Percentiles rank a stretch among this genome's conserved stretches.
phyloP scores from a whole-genome alignment of 164 flowering plant genomes.

The Buxus sempervirens region DNA sequence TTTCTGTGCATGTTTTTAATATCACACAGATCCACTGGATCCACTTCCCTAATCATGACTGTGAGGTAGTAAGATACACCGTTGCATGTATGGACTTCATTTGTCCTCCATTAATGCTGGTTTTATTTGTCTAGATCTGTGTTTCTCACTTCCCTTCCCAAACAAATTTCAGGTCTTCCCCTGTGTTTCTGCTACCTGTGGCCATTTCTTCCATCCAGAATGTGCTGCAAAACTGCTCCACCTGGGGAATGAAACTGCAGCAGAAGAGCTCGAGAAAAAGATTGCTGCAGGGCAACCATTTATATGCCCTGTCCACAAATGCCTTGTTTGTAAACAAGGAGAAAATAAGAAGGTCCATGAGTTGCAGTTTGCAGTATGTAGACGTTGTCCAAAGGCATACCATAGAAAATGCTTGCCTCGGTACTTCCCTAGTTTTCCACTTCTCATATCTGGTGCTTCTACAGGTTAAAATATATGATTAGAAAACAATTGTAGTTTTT shows the following conservation, averaged over 20 bases:
- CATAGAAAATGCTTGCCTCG: constrained; percentile 87
- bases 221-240: constrained; percentile 61
- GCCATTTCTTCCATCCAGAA: constrained; percentile 72
- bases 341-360: constrained; percentile 48
- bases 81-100: background rate
- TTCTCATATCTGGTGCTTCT: background rate
- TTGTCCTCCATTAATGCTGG: background rate
- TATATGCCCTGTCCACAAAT: constrained; percentile 73
- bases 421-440: constrained; percentile 30
- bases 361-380: constrained; percentile 76
- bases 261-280: constrained; percentile 34
- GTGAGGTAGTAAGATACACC: no score
- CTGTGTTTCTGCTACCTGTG: constrained; percentile 75
- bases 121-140: background rate
- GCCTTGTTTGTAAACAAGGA: constrained; percentile 47
- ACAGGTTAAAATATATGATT: no score
- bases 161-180: constrained; percentile 51
- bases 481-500: background rate
- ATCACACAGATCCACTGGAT: no score
- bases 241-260: constrained; percentile 30
- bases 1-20: no score
- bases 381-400: constrained; percentile 88
- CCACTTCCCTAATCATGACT: no score
- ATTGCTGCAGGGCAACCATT: constrained; percentile 63
- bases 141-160: background rate